Evolutionary conservation across 1,139 yeast species (phyloP).

Genomic region (Hyphopichia pseudoburtonii): DNA sequence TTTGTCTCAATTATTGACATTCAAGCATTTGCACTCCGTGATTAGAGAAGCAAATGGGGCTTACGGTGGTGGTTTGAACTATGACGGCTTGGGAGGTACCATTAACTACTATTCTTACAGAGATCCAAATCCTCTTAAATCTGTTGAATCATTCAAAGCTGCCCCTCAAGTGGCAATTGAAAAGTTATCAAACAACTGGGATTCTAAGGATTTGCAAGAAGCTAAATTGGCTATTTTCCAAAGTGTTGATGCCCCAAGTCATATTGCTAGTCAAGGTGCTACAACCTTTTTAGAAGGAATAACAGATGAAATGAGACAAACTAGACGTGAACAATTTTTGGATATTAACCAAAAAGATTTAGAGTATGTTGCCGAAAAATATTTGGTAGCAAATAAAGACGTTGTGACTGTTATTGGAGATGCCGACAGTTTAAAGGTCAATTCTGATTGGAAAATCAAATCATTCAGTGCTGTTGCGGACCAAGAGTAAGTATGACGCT

Average conservation of each 20-base stretch:
- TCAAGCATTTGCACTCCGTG: constrained; percentile 82
- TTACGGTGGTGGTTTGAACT: constrained; percentile 92
- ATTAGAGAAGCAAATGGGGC: constrained; percentile 97
- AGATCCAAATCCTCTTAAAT: constrained; percentile 82
- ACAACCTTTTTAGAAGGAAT: constrained; percentile 66
- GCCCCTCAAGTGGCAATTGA: constrained; percentile 57
- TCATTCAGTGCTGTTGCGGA: constrained; percentile 12
- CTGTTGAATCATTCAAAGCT: constrained; percentile 60
- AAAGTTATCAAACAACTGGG: constrained; percentile 46
- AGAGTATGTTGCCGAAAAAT: constrained; percentile 59
- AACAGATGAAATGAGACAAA: constrained; percentile 77
- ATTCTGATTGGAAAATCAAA: constrained; percentile 32
- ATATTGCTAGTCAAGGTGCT: constrained; percentile 77
- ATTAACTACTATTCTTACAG: constrained; percentile 86
- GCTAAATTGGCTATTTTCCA: constrained; percentile 92
- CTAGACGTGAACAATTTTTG: constrained; percentile 71
- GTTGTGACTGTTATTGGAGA: constrained; percentile 55
- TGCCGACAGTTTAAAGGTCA: constrained; percentile 30
- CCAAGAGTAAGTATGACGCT: too few species aligned
- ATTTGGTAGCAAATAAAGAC: constrained; percentile 40
- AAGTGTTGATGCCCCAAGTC: constrained; percentile 84
- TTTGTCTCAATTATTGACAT: constrained; percentile 76
- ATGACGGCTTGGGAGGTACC: constrained; percentile 78
- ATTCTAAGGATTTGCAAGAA: constrained; percentile 70
- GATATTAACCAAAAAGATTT: constrained; percentile 66